Percentiles rank a stretch among this genome's conserved stretches.
These are phyloP conservation scores for Sordariomycetes sp. DNA, from an alignment of 2,329 filamentous ascomycete species.

Conservation along the genomic window DNA sequence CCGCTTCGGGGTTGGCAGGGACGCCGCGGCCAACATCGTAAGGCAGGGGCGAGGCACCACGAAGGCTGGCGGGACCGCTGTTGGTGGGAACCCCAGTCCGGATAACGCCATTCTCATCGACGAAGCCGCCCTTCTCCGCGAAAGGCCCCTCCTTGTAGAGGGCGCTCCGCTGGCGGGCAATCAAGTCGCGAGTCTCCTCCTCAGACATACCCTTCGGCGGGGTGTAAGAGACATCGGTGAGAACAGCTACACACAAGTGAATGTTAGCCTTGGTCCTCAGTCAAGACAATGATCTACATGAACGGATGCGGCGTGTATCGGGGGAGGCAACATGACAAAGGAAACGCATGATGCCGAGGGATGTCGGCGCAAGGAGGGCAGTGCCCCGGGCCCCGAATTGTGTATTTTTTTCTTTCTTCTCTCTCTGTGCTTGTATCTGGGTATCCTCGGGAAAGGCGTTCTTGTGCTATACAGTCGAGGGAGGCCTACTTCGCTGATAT, in stretches of 20 bases:
- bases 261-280: constrained; percentile 6
- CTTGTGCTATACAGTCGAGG: constrained; percentile 56
- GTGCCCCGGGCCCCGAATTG: constrained; percentile 10
- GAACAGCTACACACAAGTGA: constrained; percentile 26
- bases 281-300: constrained; percentile 5
- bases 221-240: constrained; percentile 25
- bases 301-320: constrained; percentile 2
- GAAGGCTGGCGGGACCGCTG: constrained; percentile 48
- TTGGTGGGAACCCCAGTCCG: constrained; percentile 55
- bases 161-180: constrained; percentile 88
- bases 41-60: constrained; percentile 67
- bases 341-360: background rate
- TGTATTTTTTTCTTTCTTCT: constrained; percentile 22
- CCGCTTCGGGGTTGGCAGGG: constrained; percentile 20
- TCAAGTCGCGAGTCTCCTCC: constrained; percentile 89
- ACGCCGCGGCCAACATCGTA: constrained; percentile 39
- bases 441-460: constrained; percentile 5
- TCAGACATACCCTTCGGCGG: constrained; percentile 73
- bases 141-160: constrained; percentile 72
- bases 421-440: constrained; percentile 1
- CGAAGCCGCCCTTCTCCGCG: constrained; percentile 51
- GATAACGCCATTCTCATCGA: constrained; percentile 52
- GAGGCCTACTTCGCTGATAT: constrained; percentile 97
- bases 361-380: background rate
- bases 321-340: constrained; percentile 3